phyloP scores from a whole-genome alignment of 1,139 yeast species.

The Hansenula anomala region DNA sequence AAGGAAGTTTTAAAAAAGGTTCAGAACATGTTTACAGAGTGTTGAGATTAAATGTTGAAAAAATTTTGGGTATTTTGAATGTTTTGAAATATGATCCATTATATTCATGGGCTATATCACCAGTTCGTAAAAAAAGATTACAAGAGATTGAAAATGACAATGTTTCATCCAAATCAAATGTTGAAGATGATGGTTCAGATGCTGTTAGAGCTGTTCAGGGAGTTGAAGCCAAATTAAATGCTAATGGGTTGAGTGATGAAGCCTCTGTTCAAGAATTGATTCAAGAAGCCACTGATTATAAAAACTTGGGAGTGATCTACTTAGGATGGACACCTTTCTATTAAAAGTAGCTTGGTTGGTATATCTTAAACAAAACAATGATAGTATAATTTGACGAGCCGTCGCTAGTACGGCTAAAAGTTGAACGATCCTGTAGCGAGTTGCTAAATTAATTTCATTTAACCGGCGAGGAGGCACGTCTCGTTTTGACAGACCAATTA shows the following conservation, averaged over 20 bases:
- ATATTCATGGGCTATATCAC: constrained; percentile 84
- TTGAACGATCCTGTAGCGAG: too few relatives aligned
- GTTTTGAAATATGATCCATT: constrained; percentile 91
- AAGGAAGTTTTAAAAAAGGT: constrained; percentile 68
- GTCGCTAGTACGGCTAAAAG: too few relatives aligned
- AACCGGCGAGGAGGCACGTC: too few relatives aligned
- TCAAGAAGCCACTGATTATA: constrained; percentile 65
- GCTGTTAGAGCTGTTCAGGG: constrained; percentile 74
- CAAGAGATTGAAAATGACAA: constrained; percentile 34
- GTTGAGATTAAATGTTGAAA: constrained; percentile 58
- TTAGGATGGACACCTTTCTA: constrained; percentile 71
- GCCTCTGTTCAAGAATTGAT: constrained; percentile 81
- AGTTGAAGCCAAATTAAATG: constrained; percentile 65
- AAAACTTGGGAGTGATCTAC: constrained; percentile 70
- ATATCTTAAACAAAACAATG: background rate
- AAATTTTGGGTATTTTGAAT: constrained; percentile 76
- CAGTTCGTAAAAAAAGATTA: constrained; percentile 52
- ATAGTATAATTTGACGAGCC: too few relatives aligned
- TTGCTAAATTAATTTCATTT: too few relatives aligned
- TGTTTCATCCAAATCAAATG: constrained; percentile 10
- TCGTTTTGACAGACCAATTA: too few relatives aligned
- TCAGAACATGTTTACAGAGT: constrained; percentile 74
- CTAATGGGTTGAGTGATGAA: constrained; percentile 70
- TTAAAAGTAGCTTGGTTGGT: constrained; percentile 10
- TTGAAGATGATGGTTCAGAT: constrained; percentile 60